phyloP scores from a whole-genome alignment of 306 rosid species.

The Arachis hypogaea region DNA sequence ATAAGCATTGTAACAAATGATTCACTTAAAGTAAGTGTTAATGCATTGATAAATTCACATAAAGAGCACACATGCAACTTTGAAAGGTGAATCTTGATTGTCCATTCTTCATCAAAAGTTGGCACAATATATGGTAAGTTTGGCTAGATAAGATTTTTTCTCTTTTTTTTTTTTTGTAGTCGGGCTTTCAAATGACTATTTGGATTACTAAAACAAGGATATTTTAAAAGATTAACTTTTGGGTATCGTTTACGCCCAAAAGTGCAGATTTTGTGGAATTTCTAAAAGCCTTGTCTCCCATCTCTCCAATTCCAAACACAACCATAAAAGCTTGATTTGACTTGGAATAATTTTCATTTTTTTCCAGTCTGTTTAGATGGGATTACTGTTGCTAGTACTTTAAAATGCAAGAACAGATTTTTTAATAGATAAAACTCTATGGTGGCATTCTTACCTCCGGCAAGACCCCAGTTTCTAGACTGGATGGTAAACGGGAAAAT shows the following conservation, averaged over 20 bases:
- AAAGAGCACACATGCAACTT: constrained; percentile 9
- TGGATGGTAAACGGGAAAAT: constrained; percentile 74
- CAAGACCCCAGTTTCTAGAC: constrained; percentile 76
- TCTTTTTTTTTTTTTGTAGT: not conserved
- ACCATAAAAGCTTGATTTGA: not conserved
- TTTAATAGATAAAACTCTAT: constrained; percentile 15
- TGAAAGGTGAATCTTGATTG: not conserved
- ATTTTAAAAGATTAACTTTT: not conserved
- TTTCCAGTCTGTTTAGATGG: not conserved
- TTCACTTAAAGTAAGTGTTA: not conserved
- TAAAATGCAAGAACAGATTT: not conserved
- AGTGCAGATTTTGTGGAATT: not conserved
- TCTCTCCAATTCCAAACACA: not conserved
- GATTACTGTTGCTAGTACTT: not conserved
- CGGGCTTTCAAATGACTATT: constrained; percentile 14
- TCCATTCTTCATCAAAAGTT: not conserved
- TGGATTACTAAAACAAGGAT: not conserved
- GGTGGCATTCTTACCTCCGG: constrained; percentile 71
- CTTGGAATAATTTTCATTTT: too few species aligned
- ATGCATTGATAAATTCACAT: constrained; percentile 4
- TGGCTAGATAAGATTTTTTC: not conserved
- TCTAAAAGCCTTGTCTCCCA: not conserved
- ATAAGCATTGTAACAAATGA: constrained; percentile 3
- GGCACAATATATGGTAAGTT: not conserved
- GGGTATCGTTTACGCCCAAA: not conserved